Conservation (phyloP, 805 yeast genomes). For the Yarrowia hollandica region DNA sequence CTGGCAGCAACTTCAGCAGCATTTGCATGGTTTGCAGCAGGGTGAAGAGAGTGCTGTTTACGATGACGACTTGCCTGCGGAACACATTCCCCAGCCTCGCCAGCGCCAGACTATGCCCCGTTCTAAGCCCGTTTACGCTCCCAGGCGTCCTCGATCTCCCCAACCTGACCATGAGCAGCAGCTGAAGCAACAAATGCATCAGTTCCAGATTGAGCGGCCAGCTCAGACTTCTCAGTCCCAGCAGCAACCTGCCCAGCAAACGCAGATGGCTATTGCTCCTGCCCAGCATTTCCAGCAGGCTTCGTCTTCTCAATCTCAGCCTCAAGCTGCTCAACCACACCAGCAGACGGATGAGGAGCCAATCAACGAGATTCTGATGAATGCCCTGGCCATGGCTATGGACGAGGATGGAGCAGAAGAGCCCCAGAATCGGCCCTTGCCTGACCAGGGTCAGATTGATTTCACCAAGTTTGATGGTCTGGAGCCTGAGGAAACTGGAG, state of each 20-base stretch:
- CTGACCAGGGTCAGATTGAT: slow-evolving; percentile 21
- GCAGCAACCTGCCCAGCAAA: background rate
- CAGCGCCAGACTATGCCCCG: slow-evolving; percentile 2
- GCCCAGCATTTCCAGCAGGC: slow-evolving; percentile 9
- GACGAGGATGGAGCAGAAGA: slow-evolving; percentile 22
- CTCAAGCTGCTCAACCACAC: slow-evolving; percentile 6
- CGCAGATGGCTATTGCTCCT: slow-evolving; percentile 5
- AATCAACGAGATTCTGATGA: slow-evolving; percentile 32
- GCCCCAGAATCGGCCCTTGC: background rate
- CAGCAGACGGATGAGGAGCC: slow-evolving; percentile 20
- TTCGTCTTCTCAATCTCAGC: background rate
- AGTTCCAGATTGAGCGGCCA: slow-evolving; percentile 27
- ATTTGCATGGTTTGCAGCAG: slow-evolving; percentile 16
- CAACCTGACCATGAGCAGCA: slow-evolving; percentile 26
- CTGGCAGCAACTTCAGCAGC: slow-evolving; percentile 28
- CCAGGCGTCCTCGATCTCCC: slow-evolving; percentile 7
- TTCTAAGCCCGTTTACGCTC: background rate
- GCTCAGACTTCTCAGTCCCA: background rate
- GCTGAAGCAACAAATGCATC: slow-evolving; percentile 29
- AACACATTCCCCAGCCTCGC: slow-evolving; percentile 1
- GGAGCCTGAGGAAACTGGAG: slow-evolving; percentile 16
- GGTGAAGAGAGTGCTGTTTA: slow-evolving; percentile 20
- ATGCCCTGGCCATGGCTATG: slow-evolving; percentile 34
- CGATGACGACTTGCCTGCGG: slow-evolving; percentile 1
- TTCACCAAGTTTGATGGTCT: slow-evolving; percentile 24